Conservation (phyloP, 495 filamentous ascomycete genomes). For the Wilcoxina mikolae region DNA sequence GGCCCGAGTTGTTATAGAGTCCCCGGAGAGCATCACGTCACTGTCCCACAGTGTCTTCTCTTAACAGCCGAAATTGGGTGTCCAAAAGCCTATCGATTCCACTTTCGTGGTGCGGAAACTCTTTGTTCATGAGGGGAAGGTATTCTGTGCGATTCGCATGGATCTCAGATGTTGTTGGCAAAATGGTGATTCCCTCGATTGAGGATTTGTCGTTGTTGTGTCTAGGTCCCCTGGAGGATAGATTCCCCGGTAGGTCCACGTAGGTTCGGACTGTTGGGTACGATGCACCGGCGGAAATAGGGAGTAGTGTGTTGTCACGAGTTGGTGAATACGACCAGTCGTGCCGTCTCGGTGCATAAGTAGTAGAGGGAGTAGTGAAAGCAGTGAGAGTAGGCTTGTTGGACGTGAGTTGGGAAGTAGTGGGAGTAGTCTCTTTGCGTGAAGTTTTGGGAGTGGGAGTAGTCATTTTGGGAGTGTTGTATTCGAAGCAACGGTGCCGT, state of each 20-base stretch:
- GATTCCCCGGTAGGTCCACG: conserved; percentile 39
- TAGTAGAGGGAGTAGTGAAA: too few species aligned
- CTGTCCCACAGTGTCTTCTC: conserved; percentile 51
- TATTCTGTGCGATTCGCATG: conserved; percentile 39
- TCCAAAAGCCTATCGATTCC: conserved; percentile 51
- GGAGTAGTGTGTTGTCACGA: too few species aligned
- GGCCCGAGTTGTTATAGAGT: conserved; percentile 31
- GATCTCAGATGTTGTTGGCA: conserved; percentile 52
- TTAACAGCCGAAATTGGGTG: conserved; percentile 53
- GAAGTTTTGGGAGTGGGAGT: too few species aligned
- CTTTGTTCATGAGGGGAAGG: conserved; percentile 40
- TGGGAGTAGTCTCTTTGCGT: too few species aligned
- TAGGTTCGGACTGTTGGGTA: too few species aligned
- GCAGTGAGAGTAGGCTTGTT: too few species aligned
- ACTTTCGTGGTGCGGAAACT: conserved; percentile 38
- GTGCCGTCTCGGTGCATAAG: too few species aligned
- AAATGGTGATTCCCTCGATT: conserved; percentile 45
- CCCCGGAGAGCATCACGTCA: conserved; percentile 42
- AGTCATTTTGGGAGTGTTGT: too few species aligned
- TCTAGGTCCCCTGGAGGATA: conserved; percentile 39
- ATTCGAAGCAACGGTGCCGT: too few species aligned
- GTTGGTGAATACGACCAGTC: too few species aligned
- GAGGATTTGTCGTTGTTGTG: conserved; percentile 54
- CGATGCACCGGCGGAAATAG: too few species aligned
- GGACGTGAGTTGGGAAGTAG: too few species aligned